phyloP scores from a whole-genome alignment of 179 eudicot genomes.

The Beta corolliflora region DNA sequence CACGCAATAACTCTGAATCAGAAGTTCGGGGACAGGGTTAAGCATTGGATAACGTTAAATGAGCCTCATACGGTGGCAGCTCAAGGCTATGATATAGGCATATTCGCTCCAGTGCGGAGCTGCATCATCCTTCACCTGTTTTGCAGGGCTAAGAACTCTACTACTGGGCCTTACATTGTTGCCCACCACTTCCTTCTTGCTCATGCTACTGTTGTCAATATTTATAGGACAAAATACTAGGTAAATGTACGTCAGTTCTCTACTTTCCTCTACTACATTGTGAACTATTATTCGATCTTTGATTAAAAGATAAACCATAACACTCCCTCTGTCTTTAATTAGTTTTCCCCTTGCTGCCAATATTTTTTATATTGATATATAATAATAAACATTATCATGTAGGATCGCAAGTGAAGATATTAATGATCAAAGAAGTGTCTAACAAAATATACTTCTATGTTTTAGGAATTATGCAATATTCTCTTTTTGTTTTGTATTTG shows the following conservation, averaged over 20 bases:
- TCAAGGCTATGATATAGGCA: conserved; percentile 81
- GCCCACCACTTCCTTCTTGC: conserved; percentile 70
- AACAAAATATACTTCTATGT: no score
- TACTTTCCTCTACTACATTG: neutral
- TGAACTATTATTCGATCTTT: neutral
- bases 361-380: no score
- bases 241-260: conserved; percentile 32
- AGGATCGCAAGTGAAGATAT: no score
- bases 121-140: conserved; percentile 64
- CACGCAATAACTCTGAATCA: conserved; percentile 70
- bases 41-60: conserved; percentile 87
- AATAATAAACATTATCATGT: no score
- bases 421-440: no score
- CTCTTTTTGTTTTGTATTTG: no score
- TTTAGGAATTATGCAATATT: no score
- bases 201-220: conserved; percentile 60
- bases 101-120: conserved; percentile 78
- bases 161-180: conserved; percentile 87
- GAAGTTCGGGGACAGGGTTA: conserved; percentile 86
- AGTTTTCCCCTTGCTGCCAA: no score
- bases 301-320: neutral
- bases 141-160: conserved; percentile 79
- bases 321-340: no score
- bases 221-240: conserved; percentile 71
- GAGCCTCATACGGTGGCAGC: conserved; percentile 75